phyloP scores from a whole-genome alignment of 306 rosid species.

The Cucurbita moschata region DNA sequence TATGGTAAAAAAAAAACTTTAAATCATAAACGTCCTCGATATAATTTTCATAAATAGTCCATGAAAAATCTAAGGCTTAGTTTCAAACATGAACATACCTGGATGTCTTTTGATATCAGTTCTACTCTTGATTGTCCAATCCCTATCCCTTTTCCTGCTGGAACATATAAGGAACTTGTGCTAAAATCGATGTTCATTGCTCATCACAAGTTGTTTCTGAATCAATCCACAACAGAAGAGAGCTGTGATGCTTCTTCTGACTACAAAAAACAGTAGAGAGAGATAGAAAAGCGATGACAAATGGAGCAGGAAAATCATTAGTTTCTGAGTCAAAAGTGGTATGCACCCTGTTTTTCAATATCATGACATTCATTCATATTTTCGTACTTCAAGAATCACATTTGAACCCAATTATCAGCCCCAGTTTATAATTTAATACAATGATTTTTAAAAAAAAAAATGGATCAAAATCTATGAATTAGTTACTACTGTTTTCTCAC shows the following conservation, averaged over 20 bases:
- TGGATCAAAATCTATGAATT: background rate
- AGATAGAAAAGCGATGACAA: background rate
- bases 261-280: background rate
- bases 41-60: too few species aligned
- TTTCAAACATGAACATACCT: background rate
- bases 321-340: background rate
- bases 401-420: background rate
- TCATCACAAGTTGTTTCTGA: background rate
- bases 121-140: background rate
- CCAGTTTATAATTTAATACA: constrained; percentile 4
- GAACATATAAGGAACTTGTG: background rate
- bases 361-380: background rate
- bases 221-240: background rate
- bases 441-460: background rate
- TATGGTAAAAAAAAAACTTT: too few species aligned
- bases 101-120: background rate
- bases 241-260: background rate
- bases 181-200: background rate
- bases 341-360: background rate
- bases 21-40: too few species aligned
- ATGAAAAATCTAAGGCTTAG: background rate
- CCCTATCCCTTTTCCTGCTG: background rate
- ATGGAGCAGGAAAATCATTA: background rate
- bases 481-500: background rate
- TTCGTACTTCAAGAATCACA: background rate